Conservation (phyloP, 2,329 filamentous ascomycete species). For the Xylariales sp. region DNA sequence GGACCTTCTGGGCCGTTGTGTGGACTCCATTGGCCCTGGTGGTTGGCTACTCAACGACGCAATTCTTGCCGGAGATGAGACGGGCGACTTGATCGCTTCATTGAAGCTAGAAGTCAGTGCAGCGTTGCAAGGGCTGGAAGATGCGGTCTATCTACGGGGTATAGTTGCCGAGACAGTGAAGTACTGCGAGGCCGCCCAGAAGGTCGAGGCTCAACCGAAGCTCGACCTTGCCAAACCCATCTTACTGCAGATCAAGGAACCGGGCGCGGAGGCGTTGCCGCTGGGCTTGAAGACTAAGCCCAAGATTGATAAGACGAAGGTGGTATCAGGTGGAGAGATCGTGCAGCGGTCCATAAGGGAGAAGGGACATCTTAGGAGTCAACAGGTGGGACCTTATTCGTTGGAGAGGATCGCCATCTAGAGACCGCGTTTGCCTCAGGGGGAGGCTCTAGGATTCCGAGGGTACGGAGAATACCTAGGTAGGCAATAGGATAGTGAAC, state of each 20-base stretch:
- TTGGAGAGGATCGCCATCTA: constrained; percentile 71
- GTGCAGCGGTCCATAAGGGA: constrained; percentile 66
- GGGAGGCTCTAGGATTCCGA: not conserved
- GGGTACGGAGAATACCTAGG: too few relatives aligned
- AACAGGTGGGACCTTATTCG: constrained; percentile 77
- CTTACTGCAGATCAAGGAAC: constrained; percentile 38
- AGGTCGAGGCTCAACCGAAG: constrained; percentile 11
- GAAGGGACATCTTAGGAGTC: constrained; percentile 71
- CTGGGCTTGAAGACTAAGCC: constrained; percentile 63
- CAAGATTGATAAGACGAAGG: constrained; percentile 49
- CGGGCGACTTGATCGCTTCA: constrained; percentile 59
- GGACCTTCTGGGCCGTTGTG: constrained; percentile 65
- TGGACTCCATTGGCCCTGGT: constrained; percentile 70
- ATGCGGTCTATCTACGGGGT: constrained; percentile 60
- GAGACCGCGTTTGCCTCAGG: not conserved
- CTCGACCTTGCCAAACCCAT: constrained; percentile 39
- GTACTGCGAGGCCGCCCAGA: constrained; percentile 43
- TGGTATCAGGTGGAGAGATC: constrained; percentile 65
- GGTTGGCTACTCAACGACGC: constrained; percentile 67
- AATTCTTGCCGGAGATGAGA: constrained; percentile 46
- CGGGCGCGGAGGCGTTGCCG: constrained; percentile 53
- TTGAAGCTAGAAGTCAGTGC: constrained; percentile 66
- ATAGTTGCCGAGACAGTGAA: constrained; percentile 62
- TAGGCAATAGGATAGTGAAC: not conserved
- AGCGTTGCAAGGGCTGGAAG: constrained; percentile 67